Conservation (phyloP, 1,284 basidiomycete species). For the Moesziomyces parantarcticus region DNA sequence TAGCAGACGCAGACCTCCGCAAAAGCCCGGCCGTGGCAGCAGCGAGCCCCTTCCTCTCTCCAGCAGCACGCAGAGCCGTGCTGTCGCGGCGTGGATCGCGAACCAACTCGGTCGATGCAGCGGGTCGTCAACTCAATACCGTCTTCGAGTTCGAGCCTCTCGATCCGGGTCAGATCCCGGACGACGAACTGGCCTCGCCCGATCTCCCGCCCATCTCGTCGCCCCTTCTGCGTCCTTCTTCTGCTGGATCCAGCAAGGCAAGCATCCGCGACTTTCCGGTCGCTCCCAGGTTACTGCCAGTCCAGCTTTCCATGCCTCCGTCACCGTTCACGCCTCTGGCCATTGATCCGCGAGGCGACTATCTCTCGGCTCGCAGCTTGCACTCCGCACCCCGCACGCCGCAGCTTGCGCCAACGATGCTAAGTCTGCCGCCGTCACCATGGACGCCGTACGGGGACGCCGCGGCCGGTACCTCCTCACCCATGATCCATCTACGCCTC, state of each 20-base stretch:
- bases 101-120: constrained; percentile 24
- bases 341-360: constrained; percentile 25
- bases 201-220: constrained; percentile 41
- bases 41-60: constrained; percentile 27
- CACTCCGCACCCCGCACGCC: constrained; percentile 48
- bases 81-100: constrained; percentile 37
- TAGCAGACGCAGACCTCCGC: constrained; percentile 11
- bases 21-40: constrained; percentile 24
- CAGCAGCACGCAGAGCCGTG: constrained; percentile 12
- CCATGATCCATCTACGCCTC: constrained; percentile 44
- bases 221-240: constrained; percentile 32
- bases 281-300: constrained; percentile 51
- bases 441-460: constrained; percentile 49
- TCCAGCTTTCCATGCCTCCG: constrained; percentile 46
- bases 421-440: constrained; percentile 58
- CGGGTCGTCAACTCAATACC: constrained; percentile 42
- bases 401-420: constrained; percentile 47
- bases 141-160: constrained; percentile 37
- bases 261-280: constrained; percentile 35
- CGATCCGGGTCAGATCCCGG: constrained; percentile 37
- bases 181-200: constrained; percentile 39
- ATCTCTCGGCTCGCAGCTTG: constrained; percentile 32
- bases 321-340: constrained; percentile 49
- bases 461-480: constrained; percentile 7
- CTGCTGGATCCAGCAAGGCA: constrained; percentile 14